Evolutionary conservation across 441 rosid species (phyloP), one percentile per base, ranked within the genome.

Genomic region (Jatropha multifida): DNA sequence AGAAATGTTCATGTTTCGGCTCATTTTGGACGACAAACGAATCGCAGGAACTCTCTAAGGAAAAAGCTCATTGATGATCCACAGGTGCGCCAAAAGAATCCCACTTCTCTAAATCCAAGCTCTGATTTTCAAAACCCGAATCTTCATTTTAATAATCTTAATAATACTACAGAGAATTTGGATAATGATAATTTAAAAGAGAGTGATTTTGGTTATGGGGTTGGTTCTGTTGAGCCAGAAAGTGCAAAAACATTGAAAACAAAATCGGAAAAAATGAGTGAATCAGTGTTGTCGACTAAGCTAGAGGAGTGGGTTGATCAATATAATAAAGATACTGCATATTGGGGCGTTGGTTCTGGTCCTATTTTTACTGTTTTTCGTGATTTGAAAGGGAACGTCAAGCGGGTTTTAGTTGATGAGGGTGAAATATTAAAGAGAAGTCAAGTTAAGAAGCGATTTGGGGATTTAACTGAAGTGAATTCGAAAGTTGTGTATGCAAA

Each of bases 281-380:
- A 85, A 44, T 92, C 94, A 52, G 85, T 63, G 79, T 73, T 89
- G 78, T 64, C 86, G 76, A 83, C 71, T 73, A 88, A 86, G 82
- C 83, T 94, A 59, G 91, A 90, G 85, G 81, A 82, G 20, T 92
- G 97, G 98, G 82, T 84, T 76, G 79, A 81, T 76, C 88, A 83
- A 79, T 91, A 77, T 69, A 86, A 84, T 77, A 85, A 84, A 77
- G 98, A 92, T 85, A 52, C 79, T 73, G 92, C 87, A 64, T 84
- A 66, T 70, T 94, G 96, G 98, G 96, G 98, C 10, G 62, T 90
- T 40, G 98, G 96, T 64, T 83, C 91, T 15, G 81, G 79, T 81
- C 91, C 88, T 3, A 83, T 94, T 78, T 90, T 94, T 75, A 88
- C 84, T 2, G 87, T 90, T 55, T 82, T 82, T 84, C 77, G 81